These are phyloP conservation scores for Cadophora sp. DNA, from an alignment of 2,329 filamentous ascomycete genomes.

Conservation along the genomic window DNA sequence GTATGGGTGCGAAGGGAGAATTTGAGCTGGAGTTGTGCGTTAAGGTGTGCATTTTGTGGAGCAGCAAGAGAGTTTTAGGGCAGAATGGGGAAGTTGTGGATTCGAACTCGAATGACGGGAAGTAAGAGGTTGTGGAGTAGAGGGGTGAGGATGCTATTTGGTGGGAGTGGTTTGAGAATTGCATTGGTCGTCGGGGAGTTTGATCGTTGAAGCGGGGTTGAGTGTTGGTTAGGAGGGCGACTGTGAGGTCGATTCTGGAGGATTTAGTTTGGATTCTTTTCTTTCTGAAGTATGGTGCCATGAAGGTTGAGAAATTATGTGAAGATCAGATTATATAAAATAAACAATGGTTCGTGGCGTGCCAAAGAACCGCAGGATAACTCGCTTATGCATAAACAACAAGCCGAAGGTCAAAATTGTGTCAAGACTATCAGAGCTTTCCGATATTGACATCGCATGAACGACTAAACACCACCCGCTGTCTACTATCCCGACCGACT, in stretches of 20 bases:
- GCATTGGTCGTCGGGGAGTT: background rate
- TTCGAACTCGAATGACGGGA: background rate
- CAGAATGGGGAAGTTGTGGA: background rate
- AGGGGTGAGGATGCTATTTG: slow-evolving; percentile 1
- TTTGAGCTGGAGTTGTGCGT: background rate
- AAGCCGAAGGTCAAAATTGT: too few relatives aligned
- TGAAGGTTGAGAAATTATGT: too few relatives aligned
- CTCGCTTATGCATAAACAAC: too few relatives aligned
- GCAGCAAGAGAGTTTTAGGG: background rate
- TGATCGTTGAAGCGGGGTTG: background rate
- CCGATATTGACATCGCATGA: too few relatives aligned
- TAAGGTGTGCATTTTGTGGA: background rate
- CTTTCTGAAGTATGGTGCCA: background rate
- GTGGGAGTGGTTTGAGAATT: background rate
- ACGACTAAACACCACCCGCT: too few relatives aligned
- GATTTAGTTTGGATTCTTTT: background rate
- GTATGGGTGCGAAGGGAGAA: background rate
- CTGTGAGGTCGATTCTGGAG: slow-evolving; percentile 15
- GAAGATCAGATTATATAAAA: too few relatives aligned
- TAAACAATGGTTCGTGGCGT: too few relatives aligned
- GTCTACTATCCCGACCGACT: too few relatives aligned
- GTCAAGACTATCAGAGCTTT: too few relatives aligned
- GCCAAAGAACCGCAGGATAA: too few relatives aligned
- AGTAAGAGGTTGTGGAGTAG: background rate
- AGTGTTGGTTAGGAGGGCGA: slow-evolving; percentile 1